phyloP scores from a whole-genome alignment of 1,139 yeast genomes.

The Yamadazyma sp. region DNA sequence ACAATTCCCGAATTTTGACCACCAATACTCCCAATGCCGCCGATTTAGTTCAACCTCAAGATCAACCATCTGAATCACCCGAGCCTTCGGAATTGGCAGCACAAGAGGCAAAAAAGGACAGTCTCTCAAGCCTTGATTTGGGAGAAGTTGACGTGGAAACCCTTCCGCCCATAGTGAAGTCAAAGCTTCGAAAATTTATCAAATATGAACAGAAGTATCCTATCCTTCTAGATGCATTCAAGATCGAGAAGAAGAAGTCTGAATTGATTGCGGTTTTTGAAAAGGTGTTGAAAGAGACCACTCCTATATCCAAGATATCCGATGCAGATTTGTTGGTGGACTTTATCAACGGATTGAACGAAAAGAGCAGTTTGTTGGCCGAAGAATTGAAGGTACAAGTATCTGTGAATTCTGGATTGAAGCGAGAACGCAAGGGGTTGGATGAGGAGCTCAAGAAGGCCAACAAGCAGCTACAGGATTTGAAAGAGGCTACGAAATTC shows the following conservation, averaged over 20 bases:
- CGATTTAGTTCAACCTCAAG: slow-evolving; percentile 48
- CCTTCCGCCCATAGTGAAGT: slow-evolving; percentile 54
- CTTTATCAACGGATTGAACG: slow-evolving; percentile 62
- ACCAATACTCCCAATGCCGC: slow-evolving; percentile 46
- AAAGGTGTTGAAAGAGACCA: slow-evolving; percentile 67
- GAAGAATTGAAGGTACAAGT: slow-evolving; percentile 43
- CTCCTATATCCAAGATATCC: slow-evolving; percentile 74
- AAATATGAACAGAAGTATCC: slow-evolving; percentile 93
- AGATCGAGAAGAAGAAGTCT: slow-evolving; percentile 69
- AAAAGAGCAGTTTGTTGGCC: slow-evolving; percentile 59
- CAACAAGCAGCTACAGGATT: slow-evolving; percentile 4
- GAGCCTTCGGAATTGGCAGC: slow-evolving; percentile 1
- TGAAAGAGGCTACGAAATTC: slow-evolving; percentile 3
- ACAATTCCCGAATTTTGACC: slow-evolving; percentile 30
- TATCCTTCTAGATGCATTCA: slow-evolving; percentile 75
- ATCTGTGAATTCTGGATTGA: slow-evolving; percentile 17
- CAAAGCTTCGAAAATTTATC: slow-evolving; percentile 71
- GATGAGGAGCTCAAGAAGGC: slow-evolving; percentile 18
- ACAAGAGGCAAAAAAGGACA: neutral
- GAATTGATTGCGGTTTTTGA: slow-evolving; percentile 69
- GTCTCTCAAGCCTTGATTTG: slow-evolving; percentile 7
- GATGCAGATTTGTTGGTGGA: slow-evolving; percentile 72
- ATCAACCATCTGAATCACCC: slow-evolving; percentile 22
- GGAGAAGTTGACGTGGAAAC: slow-evolving; percentile 31
- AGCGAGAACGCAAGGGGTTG: slow-evolving; percentile 14